Base-by-base conservation (phyloP, 495 filamentous ascomycete species). In the Aspergillus biplanus region DNA sequence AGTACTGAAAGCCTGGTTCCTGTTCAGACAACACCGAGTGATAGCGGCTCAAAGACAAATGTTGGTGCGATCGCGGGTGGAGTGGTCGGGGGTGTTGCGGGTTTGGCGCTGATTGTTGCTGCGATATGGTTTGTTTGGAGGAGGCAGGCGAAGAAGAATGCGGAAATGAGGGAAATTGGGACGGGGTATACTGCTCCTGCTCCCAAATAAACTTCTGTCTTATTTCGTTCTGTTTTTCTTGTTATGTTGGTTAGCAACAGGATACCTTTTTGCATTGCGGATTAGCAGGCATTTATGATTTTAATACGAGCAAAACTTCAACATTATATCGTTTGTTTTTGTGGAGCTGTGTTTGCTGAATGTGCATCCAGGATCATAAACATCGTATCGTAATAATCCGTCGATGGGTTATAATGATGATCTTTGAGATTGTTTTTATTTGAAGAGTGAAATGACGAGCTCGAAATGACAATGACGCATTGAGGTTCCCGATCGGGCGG, bases 131-230 rank as follows among this genome's bases (percentile, higher is more conserved):
- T 52, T 6, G 16, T 53, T 7, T 33, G 49, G 47, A 21, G 47
- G n/a, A 16, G 48, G 12, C 58, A 60, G 34, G 27, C 12, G 58
- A 39, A 52, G 58, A 60, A 60, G 58, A 60, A 60, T 18, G 48
- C 58, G 16, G 47, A 60, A 9, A n/a, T 61, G 48, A 44, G 58
- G 12, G 58, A 61, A 34, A 61, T 61, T 21, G 58, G 58, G 21
- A 34, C 21, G 21, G 37, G 33, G 1, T 61, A 61, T 53, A 50
- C 37, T 44, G 35, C 58, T 12, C 57, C 57, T 44, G 13, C 8
- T 44, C 4, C 39, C 39, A 44, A 44, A 44, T 44, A 44, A 44
- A 44, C n/a, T 44, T 6, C 39, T 6, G 39, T 8, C 7, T 0
- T 44, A 6, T 44, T 44, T 44, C 8, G 6, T 44, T 44, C 8